These are phyloP conservation scores for Solanum piurae DNA, from an alignment of 257 asterid genomes.

Conservation along the genomic window DNA sequence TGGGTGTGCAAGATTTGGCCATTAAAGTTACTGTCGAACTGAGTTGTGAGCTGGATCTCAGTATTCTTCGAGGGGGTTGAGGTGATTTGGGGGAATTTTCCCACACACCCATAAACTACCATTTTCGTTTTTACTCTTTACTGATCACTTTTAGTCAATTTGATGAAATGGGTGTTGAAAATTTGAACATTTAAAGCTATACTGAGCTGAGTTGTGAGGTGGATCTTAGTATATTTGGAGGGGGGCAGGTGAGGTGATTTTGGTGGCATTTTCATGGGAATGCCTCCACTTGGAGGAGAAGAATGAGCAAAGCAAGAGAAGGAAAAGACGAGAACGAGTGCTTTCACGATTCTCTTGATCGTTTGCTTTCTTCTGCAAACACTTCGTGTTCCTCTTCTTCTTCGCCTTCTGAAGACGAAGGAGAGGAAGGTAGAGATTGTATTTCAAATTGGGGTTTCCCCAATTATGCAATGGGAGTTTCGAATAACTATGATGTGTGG, in stretches of 20 bases:
- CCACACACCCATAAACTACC: background rate
- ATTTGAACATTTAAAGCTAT: background rate
- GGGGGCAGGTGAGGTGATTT: background rate
- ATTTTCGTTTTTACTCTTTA: background rate
- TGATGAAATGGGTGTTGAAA: background rate
- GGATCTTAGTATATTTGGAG: background rate
- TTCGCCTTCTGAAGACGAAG: background rate
- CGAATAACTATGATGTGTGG: constrained; percentile 74
- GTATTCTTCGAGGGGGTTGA: background rate
- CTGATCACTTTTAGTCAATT: background rate
- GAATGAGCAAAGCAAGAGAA: constrained; percentile 46
- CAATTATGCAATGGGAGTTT: constrained; percentile 20
- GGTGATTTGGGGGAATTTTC: background rate
- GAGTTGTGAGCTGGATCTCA: background rate
- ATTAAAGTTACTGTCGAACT: background rate
- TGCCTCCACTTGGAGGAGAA: constrained; percentile 28
- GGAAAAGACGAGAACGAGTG: background rate
- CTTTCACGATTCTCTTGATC: constrained; percentile 7
- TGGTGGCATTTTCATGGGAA: constrained; percentile 12
- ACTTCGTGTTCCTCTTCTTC: constrained; percentile 3
- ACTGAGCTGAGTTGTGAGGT: background rate
- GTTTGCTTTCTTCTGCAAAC: constrained; percentile 5
- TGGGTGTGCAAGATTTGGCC: background rate
- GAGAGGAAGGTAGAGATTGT: background rate
- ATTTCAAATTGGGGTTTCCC: background rate